phyloP scores from a whole-genome alignment of 345 rosid species.

The Gynandropsis gynandra region DNA sequence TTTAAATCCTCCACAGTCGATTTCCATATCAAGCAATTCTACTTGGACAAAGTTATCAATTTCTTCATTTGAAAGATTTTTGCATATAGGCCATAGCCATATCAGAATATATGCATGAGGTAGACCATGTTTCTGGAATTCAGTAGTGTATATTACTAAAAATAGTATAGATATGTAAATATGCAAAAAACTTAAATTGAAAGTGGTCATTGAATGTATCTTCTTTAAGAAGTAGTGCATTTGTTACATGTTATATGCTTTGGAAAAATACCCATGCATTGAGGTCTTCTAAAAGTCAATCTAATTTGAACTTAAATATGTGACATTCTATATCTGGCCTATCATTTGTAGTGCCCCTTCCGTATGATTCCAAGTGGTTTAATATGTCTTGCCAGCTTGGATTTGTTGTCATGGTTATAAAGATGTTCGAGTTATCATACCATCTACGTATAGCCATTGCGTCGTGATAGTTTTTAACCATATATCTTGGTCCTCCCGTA shows the following conservation, averaged over 20 bases:
- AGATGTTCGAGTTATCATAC: not conserved
- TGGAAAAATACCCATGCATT: not conserved
- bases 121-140: not conserved
- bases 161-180: not conserved
- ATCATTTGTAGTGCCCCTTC: not conserved
- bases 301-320: conserved; percentile 9
- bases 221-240: too few relatives aligned
- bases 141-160: not conserved
- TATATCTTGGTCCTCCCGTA: conserved; percentile 11
- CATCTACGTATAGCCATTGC: conserved; percentile 1
- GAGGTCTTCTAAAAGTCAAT: not conserved
- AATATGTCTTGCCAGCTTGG: not conserved
- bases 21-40: not conserved
- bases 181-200: too few relatives aligned
- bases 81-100: not conserved
- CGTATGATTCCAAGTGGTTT: not conserved
- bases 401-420: conserved; percentile 5
- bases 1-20: too few relatives aligned
- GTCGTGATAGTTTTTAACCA: conserved; percentile 2
- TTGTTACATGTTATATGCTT: not conserved
- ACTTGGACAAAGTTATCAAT: not conserved
- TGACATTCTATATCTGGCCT: conserved; percentile 4
- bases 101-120: not conserved
- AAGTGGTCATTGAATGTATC: too few relatives aligned
- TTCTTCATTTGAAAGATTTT: not conserved